Evolutionary conservation across 768 basidiomycete species (phyloP).

Genomic region (Termitomyces sp.): DNA sequence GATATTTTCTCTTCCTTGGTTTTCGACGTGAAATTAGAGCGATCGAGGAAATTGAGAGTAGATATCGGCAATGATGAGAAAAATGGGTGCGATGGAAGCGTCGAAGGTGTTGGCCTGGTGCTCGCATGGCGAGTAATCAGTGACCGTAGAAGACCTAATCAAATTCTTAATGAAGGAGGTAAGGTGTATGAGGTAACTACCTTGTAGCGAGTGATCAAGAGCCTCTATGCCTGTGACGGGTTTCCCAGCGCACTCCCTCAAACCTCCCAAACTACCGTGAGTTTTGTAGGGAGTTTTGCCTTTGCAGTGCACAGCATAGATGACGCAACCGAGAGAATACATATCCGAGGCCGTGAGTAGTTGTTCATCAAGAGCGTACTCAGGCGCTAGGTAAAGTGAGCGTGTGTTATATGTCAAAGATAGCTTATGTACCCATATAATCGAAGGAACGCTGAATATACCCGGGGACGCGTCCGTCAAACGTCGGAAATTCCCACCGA

Average conservation of each 20-base stretch:
- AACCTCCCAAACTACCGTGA: conserved; percentile 63
- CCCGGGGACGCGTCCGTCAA: conserved; percentile 71
- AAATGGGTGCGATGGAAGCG: conserved; percentile 81
- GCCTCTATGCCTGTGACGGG: conserved; percentile 55
- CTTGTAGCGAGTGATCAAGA: conserved; percentile 69
- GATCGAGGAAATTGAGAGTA: conserved; percentile 92
- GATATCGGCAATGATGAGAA: conserved; percentile 96
- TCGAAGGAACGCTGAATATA: conserved; percentile 91
- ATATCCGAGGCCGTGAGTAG: conserved; percentile 87
- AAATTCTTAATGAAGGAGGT: conserved; percentile 5
- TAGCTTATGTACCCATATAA: conserved; percentile 67
- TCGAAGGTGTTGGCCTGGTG: conserved; percentile 68
- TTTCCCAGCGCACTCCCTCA: conserved; percentile 67
- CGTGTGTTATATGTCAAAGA: background rate
- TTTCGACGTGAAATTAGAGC: conserved; percentile 92
- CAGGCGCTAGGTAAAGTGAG: conserved; percentile 57
- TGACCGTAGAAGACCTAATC: conserved; percentile 66
- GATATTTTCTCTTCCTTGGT: conserved; percentile 93
- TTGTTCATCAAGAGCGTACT: conserved; percentile 88
- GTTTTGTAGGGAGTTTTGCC: conserved; percentile 84
- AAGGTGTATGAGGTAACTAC: conserved; percentile 26
- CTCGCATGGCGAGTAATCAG: conserved; percentile 77
- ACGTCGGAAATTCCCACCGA: conserved; percentile 87
- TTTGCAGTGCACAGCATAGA: conserved; percentile 89
- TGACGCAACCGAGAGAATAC: conserved; percentile 86